Conservation (phyloP, 2,329 filamentous ascomycete genomes). For the Lomentospora prolificans region DNA sequence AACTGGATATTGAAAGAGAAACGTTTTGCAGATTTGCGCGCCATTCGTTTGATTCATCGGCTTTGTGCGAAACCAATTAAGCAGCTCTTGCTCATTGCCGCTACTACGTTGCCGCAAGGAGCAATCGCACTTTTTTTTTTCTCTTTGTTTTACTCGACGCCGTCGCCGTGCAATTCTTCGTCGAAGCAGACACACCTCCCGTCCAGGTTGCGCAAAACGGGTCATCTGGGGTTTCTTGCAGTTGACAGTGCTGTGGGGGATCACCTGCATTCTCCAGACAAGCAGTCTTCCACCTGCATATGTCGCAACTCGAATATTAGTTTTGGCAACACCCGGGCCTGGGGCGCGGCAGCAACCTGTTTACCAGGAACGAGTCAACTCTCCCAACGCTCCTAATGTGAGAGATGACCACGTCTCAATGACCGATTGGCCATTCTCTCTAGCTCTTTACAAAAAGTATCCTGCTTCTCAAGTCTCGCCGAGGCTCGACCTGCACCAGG, state of each 20-base stretch:
- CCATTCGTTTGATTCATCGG: not conserved
- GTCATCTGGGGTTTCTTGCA: slow-evolving; percentile 4
- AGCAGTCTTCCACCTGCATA: slow-evolving; percentile 2
- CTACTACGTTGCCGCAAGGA: too few species aligned
- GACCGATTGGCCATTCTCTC: not conserved
- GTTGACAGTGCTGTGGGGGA: not conserved
- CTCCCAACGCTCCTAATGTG: not conserved
- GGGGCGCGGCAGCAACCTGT: slow-evolving; percentile 2
- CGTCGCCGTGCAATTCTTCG: not conserved
- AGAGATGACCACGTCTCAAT: not conserved
- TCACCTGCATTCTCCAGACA: not conserved
- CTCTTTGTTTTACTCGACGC: not conserved
- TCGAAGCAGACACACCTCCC: not conserved
- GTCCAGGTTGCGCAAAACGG: not conserved
- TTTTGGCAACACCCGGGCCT: not conserved
- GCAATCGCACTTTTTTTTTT: too few species aligned
- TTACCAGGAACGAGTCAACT: not conserved
- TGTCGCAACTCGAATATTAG: slow-evolving; percentile 5
- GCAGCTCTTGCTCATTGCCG: not conserved
- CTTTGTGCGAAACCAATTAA: not conserved
- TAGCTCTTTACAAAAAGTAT: not conserved
- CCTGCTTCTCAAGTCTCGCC: slow-evolving; percentile 5
- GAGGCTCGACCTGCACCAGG: not conserved
- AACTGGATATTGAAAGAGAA: not conserved
- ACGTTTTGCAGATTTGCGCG: not conserved